Evolutionary conservation across 2,329 filamentous ascomycete species (phyloP).

Genomic region (Lachnum nothofagi): DNA sequence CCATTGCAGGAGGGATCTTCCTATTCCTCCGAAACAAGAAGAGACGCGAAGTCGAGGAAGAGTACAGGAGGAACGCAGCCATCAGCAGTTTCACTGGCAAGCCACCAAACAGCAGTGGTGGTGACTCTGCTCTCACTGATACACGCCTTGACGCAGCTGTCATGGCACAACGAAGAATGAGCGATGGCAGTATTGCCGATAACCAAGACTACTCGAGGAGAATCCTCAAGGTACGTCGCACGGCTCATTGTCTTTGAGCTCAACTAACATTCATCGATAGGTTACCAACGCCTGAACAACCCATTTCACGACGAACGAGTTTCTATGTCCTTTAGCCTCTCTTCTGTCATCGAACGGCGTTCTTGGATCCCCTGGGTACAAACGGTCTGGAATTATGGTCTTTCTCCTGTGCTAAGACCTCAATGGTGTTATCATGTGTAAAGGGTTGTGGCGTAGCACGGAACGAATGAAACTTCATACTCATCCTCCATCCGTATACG

Average conservation of each 20-base stretch:
- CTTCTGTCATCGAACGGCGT: conserved; percentile 29
- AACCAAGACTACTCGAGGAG: conserved; percentile 95
- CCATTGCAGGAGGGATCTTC: conserved; percentile 62
- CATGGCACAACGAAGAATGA: conserved; percentile 77
- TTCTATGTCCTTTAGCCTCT: conserved; percentile 28
- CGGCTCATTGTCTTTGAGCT: conserved; percentile 4
- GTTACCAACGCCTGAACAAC: conserved; percentile 54
- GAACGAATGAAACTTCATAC: conserved; percentile 24
- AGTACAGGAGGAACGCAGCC: conserved; percentile 75
- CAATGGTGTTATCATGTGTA: conserved; percentile 31
- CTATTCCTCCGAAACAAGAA: conserved; percentile 72
- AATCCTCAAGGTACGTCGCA: conserved; percentile 76
- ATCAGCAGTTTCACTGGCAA: conserved; percentile 70
- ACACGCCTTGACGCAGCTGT: conserved; percentile 78
- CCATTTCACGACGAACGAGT: conserved; percentile 37
- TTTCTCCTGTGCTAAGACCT: conserved; percentile 20
- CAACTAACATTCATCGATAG: too few relatives aligned
- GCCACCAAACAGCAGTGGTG: conserved; percentile 52
- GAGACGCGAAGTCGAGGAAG: conserved; percentile 74
- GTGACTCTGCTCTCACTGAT: conserved; percentile 68
- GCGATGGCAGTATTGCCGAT: conserved; percentile 93
- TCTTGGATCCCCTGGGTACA: conserved; percentile 22
- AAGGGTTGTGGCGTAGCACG: conserved; percentile 29
- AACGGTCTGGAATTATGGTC: conserved; percentile 26
- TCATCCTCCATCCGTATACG: conserved; percentile 21